Evolutionary conservation across 1,284 basidiomycete genomes (phyloP), one percentile per base, ranked within the genome.

Genomic region (Termitomyces sp.): DNA sequence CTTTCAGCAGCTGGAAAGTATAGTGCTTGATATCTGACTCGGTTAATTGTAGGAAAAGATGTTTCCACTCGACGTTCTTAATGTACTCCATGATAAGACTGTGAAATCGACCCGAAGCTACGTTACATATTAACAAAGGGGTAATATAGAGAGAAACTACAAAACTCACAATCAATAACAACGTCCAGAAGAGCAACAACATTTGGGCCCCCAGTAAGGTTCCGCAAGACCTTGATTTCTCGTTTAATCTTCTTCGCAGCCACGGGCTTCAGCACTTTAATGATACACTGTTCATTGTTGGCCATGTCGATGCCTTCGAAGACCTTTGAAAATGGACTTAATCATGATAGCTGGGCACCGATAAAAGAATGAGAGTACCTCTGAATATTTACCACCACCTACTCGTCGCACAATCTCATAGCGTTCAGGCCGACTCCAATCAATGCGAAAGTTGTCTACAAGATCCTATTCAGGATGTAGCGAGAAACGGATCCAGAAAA

Each of bases 241-340:
- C 92, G 82, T 76, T 92, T 93, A 71, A 95, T 91, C 80, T 94
- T 95, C 78, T 90, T 92, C 72, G 89, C 87, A 67, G 92, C 90
- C 54, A 95, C 90, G 7, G 92, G 92, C 69, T 95, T 95, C 58
- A 95, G 78, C 15, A 94, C 91, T 71, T 94, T 94, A 76, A 94
- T 86, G 66, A 94, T 83, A 70, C 89, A 92, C 62, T 82, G 84
- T 56, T 90, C 86, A 61, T 83, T 83, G 63, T 85, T 88, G 48
- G 84, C 83, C 60, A 90, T 83, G 70, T 94, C 90, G 62, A 93
- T 75, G 33, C 89, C 91, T 67, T 90, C 86, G 68, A 95, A 94
- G 17, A 94, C 92, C 87, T 89, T 61, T 7, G 46, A 30, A 38
- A 48, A 15, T n/a, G 55, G 53, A 31, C 36, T 55, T 52, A 39